Evolutionary conservation across 257 asterid species (phyloP).

Genomic region (Solanum medicagineum): DNA sequence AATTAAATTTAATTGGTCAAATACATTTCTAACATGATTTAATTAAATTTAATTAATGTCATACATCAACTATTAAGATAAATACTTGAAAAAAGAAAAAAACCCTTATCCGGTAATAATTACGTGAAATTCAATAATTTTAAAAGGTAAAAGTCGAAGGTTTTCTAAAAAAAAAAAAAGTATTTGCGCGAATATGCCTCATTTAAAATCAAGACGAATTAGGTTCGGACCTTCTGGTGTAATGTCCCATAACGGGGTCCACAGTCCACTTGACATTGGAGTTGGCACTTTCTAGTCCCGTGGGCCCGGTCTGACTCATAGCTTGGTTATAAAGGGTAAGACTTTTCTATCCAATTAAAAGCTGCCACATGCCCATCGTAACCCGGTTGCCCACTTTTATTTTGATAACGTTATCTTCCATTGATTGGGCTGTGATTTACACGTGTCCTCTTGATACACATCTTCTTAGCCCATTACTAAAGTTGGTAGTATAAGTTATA

Average conservation of each 20-base stretch:
- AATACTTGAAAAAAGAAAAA: too few relatives aligned
- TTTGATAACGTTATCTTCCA: conserved; percentile 46
- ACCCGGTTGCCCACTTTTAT: conserved; percentile 10
- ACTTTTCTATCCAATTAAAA: background rate
- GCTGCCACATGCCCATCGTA: conserved; percentile 11
- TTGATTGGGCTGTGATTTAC: conserved; percentile 18
- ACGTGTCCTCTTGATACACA: conserved; percentile 25
- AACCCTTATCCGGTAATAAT: too few relatives aligned
- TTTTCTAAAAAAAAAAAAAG: too few relatives aligned
- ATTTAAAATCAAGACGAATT: background rate
- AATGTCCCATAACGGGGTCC: background rate
- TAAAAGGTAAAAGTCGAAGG: too few relatives aligned
- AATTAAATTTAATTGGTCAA: too few relatives aligned
- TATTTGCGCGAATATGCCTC: too few relatives aligned
- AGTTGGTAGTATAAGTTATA: background rate
- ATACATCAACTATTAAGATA: too few relatives aligned
- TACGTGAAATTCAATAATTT: too few relatives aligned
- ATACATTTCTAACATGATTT: too few relatives aligned
- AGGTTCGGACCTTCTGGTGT: background rate
- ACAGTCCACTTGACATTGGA: background rate
- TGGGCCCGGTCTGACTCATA: background rate
- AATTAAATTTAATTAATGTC: too few relatives aligned
- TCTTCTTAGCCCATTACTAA: background rate
- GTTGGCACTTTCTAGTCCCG: background rate
- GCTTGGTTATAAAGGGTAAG: background rate